These are phyloP conservation scores for Candida mattraensis DNA, from an alignment of 805 yeast genomes.

Conservation along the genomic window DNA sequence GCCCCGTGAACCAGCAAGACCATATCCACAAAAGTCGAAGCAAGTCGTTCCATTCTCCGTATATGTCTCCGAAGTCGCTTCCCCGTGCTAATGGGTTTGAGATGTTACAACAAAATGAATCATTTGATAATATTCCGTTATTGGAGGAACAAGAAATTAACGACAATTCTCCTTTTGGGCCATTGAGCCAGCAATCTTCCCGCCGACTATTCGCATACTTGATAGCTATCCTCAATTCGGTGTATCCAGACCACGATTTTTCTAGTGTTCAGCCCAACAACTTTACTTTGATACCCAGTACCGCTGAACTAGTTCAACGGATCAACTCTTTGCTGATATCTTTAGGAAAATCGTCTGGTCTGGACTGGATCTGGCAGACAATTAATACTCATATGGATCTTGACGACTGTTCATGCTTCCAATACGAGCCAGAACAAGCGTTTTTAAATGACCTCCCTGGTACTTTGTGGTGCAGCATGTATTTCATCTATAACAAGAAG, in stretches of 20 bases:
- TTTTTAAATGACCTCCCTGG: constrained; percentile 64
- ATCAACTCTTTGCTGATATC: constrained; percentile 78
- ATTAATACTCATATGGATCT: constrained; percentile 81
- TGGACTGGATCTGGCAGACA: constrained; percentile 80
- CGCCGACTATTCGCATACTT: constrained; percentile 88
- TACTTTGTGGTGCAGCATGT: constrained; percentile 73
- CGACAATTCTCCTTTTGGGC: constrained; percentile 77
- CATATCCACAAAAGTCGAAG: constrained; percentile 24
- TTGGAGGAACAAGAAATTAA: constrained; percentile 6
- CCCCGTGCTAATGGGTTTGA: constrained; percentile 15
- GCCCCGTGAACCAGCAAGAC: constrained; percentile 11
- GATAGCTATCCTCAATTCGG: constrained; percentile 85
- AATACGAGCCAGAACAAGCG: constrained; percentile 61
- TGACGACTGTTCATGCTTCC: constrained; percentile 60
- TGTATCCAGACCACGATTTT: constrained; percentile 96
- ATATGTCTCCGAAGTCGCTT: constrained; percentile 26
- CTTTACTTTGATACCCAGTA: constrained; percentile 56
- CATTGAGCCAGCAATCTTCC: constrained; percentile 79
- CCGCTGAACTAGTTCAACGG: constrained; percentile 52
- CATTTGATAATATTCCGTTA: constrained; percentile 3
- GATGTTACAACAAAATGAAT: constrained; percentile 3
- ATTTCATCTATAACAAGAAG: constrained; percentile 90
- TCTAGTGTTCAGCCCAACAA: constrained; percentile 79
- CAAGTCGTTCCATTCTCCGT: constrained; percentile 31
- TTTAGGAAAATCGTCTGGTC: constrained; percentile 55